phyloP scores from a whole-genome alignment of 257 asterid species.

The Ophiorrhiza pumila region DNA sequence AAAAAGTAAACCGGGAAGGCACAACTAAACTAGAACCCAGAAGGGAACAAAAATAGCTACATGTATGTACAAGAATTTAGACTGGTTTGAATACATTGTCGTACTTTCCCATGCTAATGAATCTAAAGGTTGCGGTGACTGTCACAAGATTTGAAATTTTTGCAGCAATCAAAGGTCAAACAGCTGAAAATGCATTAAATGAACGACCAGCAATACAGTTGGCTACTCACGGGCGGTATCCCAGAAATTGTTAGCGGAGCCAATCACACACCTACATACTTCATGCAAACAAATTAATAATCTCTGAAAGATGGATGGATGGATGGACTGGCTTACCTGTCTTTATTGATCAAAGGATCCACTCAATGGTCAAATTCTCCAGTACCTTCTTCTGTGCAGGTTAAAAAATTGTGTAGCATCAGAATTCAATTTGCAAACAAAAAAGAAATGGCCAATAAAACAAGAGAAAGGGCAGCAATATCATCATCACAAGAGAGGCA shows the following conservation, averaged over 20 bases:
- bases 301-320: conserved; percentile 14
- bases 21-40: neutral
- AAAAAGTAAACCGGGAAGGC: conserved; percentile 5
- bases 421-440: conserved; percentile 15
- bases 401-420: conserved; percentile 8
- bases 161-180: conserved; percentile 26
- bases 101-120: neutral
- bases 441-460: conserved; percentile 12
- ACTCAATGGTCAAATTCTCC: conserved; percentile 30
- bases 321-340: conserved; percentile 41
- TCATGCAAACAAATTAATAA: conserved; percentile 5
- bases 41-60: neutral
- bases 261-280: conserved; percentile 18
- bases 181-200: conserved; percentile 41
- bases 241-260: conserved; percentile 23
- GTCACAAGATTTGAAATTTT: conserved; percentile 35
- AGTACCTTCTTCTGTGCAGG: conserved; percentile 56
- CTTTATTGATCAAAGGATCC: conserved; percentile 36
- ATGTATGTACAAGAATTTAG: neutral
- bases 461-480: conserved; percentile 33
- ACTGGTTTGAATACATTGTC: neutral
- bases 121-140: neutral
- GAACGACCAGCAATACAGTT: conserved; percentile 62
- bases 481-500: conserved; percentile 71
- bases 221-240: conserved; percentile 54